These are phyloP conservation scores for Rhodotorula sp. DNA, from an alignment of 1,284 basidiomycete species.

Conservation along the genomic window DNA sequence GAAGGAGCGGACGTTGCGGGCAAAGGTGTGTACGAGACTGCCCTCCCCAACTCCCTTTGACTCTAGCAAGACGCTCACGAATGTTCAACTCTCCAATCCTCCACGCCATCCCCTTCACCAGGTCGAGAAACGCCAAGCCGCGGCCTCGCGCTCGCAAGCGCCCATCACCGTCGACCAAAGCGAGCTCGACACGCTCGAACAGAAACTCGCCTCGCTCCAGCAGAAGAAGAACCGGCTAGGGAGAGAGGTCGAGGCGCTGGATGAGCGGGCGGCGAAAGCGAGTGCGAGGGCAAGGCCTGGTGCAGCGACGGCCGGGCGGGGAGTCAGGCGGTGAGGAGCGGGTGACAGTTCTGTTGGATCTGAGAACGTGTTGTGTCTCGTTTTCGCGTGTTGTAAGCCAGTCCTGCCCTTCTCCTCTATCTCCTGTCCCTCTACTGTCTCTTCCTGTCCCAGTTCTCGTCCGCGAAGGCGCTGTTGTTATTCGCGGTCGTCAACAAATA, in stretches of 20 bases:
- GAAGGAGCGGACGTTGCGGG: conserved; percentile 24
- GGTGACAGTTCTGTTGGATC: too few relatives aligned
- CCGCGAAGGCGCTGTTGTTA: too few relatives aligned
- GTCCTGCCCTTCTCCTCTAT: too few relatives aligned
- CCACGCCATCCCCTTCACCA: neutral
- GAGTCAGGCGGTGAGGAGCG: neutral
- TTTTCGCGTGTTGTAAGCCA: too few relatives aligned
- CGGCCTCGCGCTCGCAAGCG: neutral
- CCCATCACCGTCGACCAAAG: neutral
- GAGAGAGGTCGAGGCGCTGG: conserved; percentile 22
- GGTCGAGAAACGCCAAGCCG: conserved; percentile 26
- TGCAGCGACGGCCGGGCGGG: neutral
- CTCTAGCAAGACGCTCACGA: neutral
- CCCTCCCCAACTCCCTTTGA: neutral
- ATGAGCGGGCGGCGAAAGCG: conserved; percentile 8
- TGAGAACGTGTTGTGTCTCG: too few relatives aligned
- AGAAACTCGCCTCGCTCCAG: conserved; percentile 16
- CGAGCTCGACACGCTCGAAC: conserved; percentile 23
- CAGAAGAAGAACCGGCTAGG: conserved; percentile 21
- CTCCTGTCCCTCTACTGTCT: too few relatives aligned
- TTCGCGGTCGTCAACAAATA: too few relatives aligned
- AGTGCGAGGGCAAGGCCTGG: neutral
- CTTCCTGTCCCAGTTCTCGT: too few relatives aligned
- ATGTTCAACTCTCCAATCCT: too few relatives aligned
- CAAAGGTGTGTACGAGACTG: conserved; percentile 19